These are phyloP conservation scores for Cymbopogon flexuosus DNA, from an alignment of 202 grass and related monocot genomes.

Conservation along the genomic window DNA sequence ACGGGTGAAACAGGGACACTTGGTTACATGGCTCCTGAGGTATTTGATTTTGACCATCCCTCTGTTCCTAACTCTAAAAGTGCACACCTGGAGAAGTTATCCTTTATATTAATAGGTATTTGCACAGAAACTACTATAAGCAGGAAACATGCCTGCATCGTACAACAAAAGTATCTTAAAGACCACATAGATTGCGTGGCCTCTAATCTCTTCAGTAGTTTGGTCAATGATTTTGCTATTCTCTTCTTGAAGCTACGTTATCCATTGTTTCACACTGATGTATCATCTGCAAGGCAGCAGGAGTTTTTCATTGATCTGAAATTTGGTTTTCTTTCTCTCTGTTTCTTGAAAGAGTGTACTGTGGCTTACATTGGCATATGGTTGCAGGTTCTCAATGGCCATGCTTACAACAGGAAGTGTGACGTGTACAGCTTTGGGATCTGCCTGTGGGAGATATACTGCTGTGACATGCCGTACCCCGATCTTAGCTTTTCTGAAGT, in stretches of 20 bases:
- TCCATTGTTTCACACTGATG: neutral
- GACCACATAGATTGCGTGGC: neutral
- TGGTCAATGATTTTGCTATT: neutral
- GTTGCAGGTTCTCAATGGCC: conserved; percentile 92
- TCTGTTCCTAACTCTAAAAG: neutral
- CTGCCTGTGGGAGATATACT: conserved; percentile 97
- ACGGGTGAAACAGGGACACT: conserved; percentile 98
- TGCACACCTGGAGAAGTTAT: neutral
- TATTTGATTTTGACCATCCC: conserved; percentile 28
- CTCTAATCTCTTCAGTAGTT: neutral
- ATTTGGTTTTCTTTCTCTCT: neutral
- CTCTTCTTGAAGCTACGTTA: neutral
- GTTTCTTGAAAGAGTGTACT: neutral
- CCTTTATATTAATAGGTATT: neutral
- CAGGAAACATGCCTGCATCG: neutral
- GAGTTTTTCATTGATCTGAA: neutral
- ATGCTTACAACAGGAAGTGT: conserved; percentile 93
- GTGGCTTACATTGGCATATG: neutral
- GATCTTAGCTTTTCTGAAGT: conserved; percentile 97
- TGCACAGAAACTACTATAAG: conserved; percentile 2
- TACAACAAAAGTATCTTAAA: neutral
- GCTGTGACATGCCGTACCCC: conserved; percentile 97
- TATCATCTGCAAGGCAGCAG: neutral
- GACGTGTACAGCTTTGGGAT: conserved; percentile 99
- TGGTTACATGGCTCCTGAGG: conserved; percentile 99